These are phyloP conservation scores for Collybia sordida DNA, from an alignment of 768 basidiomycete genomes.

Conservation along the genomic window DNA sequence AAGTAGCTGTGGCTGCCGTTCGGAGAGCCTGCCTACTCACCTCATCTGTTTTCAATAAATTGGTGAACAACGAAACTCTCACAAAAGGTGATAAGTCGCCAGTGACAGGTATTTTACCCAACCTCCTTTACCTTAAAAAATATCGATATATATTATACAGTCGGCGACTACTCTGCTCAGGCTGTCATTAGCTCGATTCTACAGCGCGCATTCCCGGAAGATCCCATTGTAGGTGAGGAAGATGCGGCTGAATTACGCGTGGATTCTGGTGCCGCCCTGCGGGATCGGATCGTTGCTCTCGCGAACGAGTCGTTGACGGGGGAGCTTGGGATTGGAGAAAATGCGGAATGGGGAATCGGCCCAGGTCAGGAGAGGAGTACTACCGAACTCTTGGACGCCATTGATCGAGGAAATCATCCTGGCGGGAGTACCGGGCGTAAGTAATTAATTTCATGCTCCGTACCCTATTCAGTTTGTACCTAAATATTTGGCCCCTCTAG, in stretches of 20 bases:
- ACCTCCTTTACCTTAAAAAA: not conserved
- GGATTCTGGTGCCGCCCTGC: slow-evolving; percentile 41
- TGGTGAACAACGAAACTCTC: slow-evolving; percentile 83
- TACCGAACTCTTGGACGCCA: slow-evolving; percentile 73
- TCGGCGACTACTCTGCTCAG: slow-evolving; percentile 93
- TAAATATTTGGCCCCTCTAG: slow-evolving; percentile 30
- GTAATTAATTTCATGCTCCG: slow-evolving; percentile 27
- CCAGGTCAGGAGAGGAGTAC: slow-evolving; percentile 50
- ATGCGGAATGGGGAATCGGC: slow-evolving; percentile 71
- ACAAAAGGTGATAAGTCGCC: slow-evolving; percentile 92
- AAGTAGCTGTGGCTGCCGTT: slow-evolving; percentile 85
- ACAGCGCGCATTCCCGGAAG: slow-evolving; percentile 71
- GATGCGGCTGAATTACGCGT: slow-evolving; percentile 77
- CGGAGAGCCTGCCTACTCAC: slow-evolving; percentile 84
- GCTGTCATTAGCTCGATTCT: slow-evolving; percentile 88
- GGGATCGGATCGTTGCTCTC: slow-evolving; percentile 72
- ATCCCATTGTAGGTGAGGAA: slow-evolving; percentile 94
- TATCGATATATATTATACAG: slow-evolving; percentile 35
- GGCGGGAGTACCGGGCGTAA: slow-evolving; percentile 75
- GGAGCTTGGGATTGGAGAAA: slow-evolving; percentile 56
- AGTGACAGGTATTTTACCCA: slow-evolving; percentile 62
- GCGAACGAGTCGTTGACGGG: slow-evolving; percentile 76
- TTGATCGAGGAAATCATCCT: slow-evolving; percentile 77
- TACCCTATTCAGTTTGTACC: not conserved
- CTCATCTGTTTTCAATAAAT: slow-evolving; percentile 79